Evolutionary conservation across 768 basidiomycete species (phyloP).

Genomic region (Russula emetica): DNA sequence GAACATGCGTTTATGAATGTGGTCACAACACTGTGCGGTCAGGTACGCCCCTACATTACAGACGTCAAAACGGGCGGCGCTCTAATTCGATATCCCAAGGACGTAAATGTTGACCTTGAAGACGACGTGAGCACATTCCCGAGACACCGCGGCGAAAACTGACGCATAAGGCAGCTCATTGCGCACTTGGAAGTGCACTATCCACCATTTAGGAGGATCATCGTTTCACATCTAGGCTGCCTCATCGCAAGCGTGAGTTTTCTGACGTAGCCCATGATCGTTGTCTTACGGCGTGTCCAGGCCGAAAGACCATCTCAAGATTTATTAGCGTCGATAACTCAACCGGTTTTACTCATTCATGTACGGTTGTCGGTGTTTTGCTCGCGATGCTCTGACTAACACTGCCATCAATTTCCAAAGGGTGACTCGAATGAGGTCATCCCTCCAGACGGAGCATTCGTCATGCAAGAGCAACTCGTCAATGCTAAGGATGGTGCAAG

Average conservation of each 20-base stretch:
- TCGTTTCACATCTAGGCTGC: slow-evolving; percentile 21
- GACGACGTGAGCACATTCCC: slow-evolving; percentile 21
- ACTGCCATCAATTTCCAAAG: not conserved
- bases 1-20: slow-evolving; percentile 31
- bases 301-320: slow-evolving; percentile 6
- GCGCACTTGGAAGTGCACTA: slow-evolving; percentile 28
- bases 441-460: slow-evolving; percentile 14
- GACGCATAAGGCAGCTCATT: slow-evolving; percentile 22
- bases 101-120: slow-evolving; percentile 23
- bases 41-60: slow-evolving; percentile 15
- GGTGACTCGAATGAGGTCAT: slow-evolving; percentile 24
- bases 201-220: slow-evolving; percentile 28
- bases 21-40: slow-evolving; percentile 26
- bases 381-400: not conserved
- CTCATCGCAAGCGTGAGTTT: slow-evolving; percentile 18
- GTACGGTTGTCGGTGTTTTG: slow-evolving; percentile 2
- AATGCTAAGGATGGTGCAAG: slow-evolving; percentile 26
- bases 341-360: slow-evolving; percentile 26
- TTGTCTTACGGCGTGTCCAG: not conserved
- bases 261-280: not conserved
- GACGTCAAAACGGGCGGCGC: not conserved
- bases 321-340: slow-evolving; percentile 7
- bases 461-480: slow-evolving; percentile 22
- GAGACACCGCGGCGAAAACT: not conserved
- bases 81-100: slow-evolving; percentile 8